Conservation (phyloP, 2,329 filamentous ascomycete species). For the Trichoderma koningiopsis region DNA sequence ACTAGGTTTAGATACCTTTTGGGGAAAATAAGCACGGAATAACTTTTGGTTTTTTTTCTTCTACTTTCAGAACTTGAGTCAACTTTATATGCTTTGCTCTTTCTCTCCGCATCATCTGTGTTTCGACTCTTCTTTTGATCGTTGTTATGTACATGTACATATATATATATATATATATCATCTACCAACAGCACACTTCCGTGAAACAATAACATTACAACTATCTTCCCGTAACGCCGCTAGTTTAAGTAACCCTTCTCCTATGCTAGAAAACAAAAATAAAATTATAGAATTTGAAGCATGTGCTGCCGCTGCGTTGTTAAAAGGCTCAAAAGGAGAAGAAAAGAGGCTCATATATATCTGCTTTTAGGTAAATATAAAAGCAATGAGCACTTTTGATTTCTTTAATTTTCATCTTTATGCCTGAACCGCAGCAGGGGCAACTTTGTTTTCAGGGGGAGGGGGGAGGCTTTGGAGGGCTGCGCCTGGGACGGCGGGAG, state of each 20-base stretch:
- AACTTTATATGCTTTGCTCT: constrained; percentile 27
- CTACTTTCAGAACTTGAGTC: not conserved
- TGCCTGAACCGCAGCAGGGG: constrained; percentile 28
- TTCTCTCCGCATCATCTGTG: not conserved
- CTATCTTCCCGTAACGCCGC: constrained; percentile 10
- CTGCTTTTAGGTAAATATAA: not conserved
- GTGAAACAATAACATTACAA: constrained; percentile 35
- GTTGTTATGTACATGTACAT: constrained; percentile 23
- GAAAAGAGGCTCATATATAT: not conserved
- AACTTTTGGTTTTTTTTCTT: constrained; percentile 26
- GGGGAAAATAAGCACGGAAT: constrained; percentile 34
- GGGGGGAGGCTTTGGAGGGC: constrained; percentile 46
- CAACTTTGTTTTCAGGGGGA: constrained; percentile 42
- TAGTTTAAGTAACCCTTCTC: constrained; percentile 26
- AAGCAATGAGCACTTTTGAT: not conserved
- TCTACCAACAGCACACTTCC: constrained; percentile 28
- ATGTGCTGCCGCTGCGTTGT: constrained; percentile 25
- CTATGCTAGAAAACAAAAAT: constrained; percentile 42
- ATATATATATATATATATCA: constrained; percentile 27
- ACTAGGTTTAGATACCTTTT: constrained; percentile 36
- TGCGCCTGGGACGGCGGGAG: constrained; percentile 39
- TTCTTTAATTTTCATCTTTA: constrained; percentile 24
- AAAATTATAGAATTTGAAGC: constrained; percentile 29
- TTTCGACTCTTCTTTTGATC: not conserved
- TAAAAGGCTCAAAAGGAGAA: constrained; percentile 23